A percentile compares a stretch with the other conserved stretches of the same genome.
These are phyloP conservation scores for Xylaria curta DNA, from an alignment of 495 filamentous ascomycete species.

Conservation along the genomic window DNA sequence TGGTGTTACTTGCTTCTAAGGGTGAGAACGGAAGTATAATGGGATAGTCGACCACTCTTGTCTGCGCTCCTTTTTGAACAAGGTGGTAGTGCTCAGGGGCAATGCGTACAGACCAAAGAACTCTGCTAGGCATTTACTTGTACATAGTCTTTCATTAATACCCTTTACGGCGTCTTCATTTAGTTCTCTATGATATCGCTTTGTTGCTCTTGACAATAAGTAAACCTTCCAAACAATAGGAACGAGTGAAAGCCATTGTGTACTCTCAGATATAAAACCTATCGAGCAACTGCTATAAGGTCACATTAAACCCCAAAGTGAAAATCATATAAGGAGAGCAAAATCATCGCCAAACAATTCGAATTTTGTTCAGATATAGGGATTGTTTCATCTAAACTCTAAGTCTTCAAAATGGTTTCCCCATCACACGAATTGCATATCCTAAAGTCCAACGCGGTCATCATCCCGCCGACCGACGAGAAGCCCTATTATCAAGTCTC, in stretches of 20 bases:
- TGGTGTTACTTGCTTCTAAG: constrained; percentile 2
- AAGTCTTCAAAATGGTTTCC: constrained; percentile 8
- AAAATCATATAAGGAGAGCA: not conserved
- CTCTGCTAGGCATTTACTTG: not conserved
- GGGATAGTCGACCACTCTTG: not conserved
- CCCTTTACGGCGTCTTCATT: not conserved
- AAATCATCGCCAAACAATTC: not conserved
- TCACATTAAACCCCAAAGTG: not conserved
- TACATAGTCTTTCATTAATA: constrained; percentile 18
- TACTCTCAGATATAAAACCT: not conserved
- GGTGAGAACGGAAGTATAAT: too few species aligned
- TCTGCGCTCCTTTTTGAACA: not conserved
- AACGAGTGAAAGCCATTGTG: not conserved
- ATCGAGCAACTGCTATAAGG: not conserved
- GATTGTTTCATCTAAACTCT: too few species aligned
- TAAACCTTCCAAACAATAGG: not conserved
- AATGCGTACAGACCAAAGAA: not conserved
- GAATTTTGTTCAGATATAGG: too few species aligned
- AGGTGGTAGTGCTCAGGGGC: not conserved
- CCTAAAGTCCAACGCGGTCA: not conserved
- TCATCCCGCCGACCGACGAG: not conserved
- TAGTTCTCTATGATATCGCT: not conserved
- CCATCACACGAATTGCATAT: not conserved
- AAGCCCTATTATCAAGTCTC: constrained; percentile 3
- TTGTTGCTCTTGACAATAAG: not conserved